Base-by-base conservation (phyloP, 2,329 filamentous ascomycete genomes). In the Tolypocladium endophyticum region DNA sequence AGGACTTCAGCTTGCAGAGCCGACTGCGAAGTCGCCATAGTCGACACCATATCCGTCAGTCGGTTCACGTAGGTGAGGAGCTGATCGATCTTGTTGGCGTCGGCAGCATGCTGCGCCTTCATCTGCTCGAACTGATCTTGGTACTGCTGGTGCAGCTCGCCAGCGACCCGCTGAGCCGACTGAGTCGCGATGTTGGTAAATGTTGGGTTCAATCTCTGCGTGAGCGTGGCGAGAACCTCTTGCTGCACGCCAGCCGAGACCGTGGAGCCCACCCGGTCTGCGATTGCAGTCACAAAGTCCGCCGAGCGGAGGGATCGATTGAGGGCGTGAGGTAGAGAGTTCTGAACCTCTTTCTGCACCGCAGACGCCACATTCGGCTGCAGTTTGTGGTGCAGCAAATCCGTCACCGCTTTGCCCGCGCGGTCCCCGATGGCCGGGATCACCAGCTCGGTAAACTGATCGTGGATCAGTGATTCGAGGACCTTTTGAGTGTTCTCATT, bases 281-380 rank as follows among this genome's bases (percentile, higher is more conserved):
- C 70, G 59, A 97, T 84, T 8, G 81, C 76, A 67, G 87, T 87
- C 63, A 90, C 77, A 45, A 94, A 79, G 56, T 92, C 87, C 14
- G 86, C 85, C 64, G 87, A 88, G 68, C 90, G 87, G 58, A 97
- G 73, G 2, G 72, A 71, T 55, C 72, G 70, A 63, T 64, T 72
- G 14, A 76, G 62, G 28, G 88, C 84, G 64, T 85, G 83, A 1
- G 91, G 90, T 41, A 97, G 77, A 41, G 81, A 74, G 60, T 81
- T 81, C 68, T 88, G 87, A 64, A 96, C 76, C 72, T 96, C 90
- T 64, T 86, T 85, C 60, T 89, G 85, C 52, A 96, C 73, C 2
- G 81, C 78, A 47, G 81, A 80, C n/a, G 84, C 79, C 45, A 95
- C 74, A 58, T 88, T 81, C 56, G 84, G 80, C 64, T 84, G 82